These are phyloP conservation scores for cucumber (Cucumis sativus) DNA, from an alignment of 306 rosid genomes.

Conservation along the genomic window Cucumber_9930_V3 NC_026660.2:7944501-7945000, in stretches of 20 bases:
- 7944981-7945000: slow-evolving; percentile 1
- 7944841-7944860: background rate
- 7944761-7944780: background rate
- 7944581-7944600: no score
- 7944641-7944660: background rate
- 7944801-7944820: background rate
- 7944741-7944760: background rate
- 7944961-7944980: background rate
- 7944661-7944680: background rate
- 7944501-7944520: no score
- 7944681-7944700: background rate
- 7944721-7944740: background rate
- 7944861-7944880: background rate
- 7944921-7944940: background rate
- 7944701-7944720: background rate
- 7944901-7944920: slow-evolving; percentile 5
- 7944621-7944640: background rate
- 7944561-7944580: no score
- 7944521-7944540: no score
- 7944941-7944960: slow-evolving; percentile 2
- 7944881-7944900: background rate
- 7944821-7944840: background rate
- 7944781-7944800: background rate
- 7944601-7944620: background rate
- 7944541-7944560: no score